Percentiles rank a stretch among this genome's conserved stretches.
phyloP scores from a whole-genome alignment of 257 asterid genomes.

The Primulina eburnea region DNA sequence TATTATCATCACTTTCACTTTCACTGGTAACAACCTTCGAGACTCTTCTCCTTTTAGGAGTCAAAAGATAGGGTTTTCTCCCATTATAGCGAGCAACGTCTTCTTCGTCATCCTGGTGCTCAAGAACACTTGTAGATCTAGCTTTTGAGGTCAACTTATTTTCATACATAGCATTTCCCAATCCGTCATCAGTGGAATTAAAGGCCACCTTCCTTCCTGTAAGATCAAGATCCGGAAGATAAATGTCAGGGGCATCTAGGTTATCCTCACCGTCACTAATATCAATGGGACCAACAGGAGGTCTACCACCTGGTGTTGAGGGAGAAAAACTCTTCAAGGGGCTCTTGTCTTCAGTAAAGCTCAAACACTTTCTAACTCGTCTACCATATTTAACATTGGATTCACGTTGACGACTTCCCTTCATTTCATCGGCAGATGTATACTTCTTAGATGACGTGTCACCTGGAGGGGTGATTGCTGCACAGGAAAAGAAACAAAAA shows the following conservation, averaged over 20 bases:
- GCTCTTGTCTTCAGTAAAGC: slow-evolving; percentile 30
- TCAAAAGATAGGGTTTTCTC: slow-evolving; percentile 18
- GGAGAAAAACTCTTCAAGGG: slow-evolving; percentile 38
- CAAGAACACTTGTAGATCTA: slow-evolving; percentile 8
- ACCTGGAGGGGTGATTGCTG: slow-evolving; percentile 28
- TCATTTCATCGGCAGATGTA: slow-evolving; percentile 23
- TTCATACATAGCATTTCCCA: slow-evolving; percentile 16
- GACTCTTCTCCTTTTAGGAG: slow-evolving; percentile 37
- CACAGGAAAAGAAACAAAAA: slow-evolving; percentile 16
- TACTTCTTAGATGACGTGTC: slow-evolving; percentile 20
- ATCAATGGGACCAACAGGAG: slow-evolving; percentile 31
- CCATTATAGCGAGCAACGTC: slow-evolving; percentile 20
- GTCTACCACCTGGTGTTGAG: slow-evolving; percentile 36
- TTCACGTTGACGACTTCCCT: slow-evolving; percentile 19
- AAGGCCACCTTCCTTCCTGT: slow-evolving; percentile 12
- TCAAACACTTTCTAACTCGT: slow-evolving; percentile 34
- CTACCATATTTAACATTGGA: slow-evolving; percentile 18
- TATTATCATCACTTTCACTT: slow-evolving; percentile 46
- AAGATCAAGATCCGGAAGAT: slow-evolving; percentile 12
- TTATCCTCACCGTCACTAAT: slow-evolving; percentile 49
- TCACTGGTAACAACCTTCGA: slow-evolving; percentile 41
- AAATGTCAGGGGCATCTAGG: slow-evolving; percentile 13
- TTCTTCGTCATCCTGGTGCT: slow-evolving; percentile 30
- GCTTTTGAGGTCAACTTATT: slow-evolving; percentile 21
- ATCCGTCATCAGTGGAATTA: slow-evolving; percentile 26